Conservation (phyloP, 768 basidiomycete genomes). For the Plicaturopsis crispa region DNA sequence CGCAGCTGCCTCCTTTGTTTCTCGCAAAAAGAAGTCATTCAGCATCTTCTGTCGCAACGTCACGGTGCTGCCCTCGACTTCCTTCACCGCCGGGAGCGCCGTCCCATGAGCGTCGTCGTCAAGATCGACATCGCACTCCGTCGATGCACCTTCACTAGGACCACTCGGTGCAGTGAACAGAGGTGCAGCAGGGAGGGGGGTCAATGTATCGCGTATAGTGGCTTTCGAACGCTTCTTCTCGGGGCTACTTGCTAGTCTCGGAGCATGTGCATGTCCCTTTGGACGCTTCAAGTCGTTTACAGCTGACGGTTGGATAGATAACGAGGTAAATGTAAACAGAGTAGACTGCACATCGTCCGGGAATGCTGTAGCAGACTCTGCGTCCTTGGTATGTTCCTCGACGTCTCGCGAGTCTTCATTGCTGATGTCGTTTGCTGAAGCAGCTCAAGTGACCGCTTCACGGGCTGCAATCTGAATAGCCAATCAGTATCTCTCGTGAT, state of each 20-base stretch:
- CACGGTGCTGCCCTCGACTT: too few relatives aligned
- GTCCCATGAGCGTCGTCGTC: too few relatives aligned
- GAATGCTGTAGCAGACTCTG: neutral
- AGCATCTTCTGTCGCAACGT: too few relatives aligned
- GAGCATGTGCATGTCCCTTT: neutral
- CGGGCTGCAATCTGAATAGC: neutral
- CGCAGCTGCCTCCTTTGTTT: too few relatives aligned
- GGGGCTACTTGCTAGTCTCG: neutral
- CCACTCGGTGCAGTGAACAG: too few relatives aligned
- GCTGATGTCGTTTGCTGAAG: neutral
- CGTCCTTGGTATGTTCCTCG: neutral
- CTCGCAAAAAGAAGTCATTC: too few relatives aligned
- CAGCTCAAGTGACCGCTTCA: neutral
- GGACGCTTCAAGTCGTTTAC: neutral
- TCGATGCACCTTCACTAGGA: too few relatives aligned
- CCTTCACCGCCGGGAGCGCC: too few relatives aligned
- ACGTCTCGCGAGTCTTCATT: neutral
- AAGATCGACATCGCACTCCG: too few relatives aligned
- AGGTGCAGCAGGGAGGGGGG: too few relatives aligned
- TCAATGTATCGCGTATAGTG: too few relatives aligned
- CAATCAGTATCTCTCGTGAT: neutral
- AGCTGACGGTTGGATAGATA: neutral
- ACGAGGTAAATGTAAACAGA: neutral
- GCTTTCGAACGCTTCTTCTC: neutral
- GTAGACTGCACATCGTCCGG: neutral